phyloP scores from a whole-genome alignment of 352 stramenopile species.

The Aphanomyces astaci region DNA sequence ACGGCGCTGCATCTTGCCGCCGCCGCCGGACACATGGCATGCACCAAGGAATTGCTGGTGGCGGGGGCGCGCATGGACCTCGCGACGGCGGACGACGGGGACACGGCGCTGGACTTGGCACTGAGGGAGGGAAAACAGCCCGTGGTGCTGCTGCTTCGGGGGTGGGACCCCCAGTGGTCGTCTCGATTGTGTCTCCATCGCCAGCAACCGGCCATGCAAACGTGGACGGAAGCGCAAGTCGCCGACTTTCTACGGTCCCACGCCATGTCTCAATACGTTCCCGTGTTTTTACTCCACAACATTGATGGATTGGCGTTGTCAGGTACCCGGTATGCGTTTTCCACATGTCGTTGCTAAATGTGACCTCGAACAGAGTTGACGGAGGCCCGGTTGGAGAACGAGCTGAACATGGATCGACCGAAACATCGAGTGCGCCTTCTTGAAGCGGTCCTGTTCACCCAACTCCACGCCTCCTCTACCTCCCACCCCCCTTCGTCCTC shows the following conservation, averaged over 20 bases:
- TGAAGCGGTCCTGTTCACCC: slow-evolving; percentile 9
- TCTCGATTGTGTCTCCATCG: background rate
- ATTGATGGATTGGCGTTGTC: slow-evolving; percentile 5
- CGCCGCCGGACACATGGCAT: slow-evolving; percentile 1
- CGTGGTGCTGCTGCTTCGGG: slow-evolving; percentile 4
- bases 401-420: slow-evolving; percentile 3
- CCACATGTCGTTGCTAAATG: background rate
- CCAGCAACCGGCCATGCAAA: background rate
- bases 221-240: slow-evolving; percentile 14
- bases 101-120: slow-evolving; percentile 10
- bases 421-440: slow-evolving; percentile 12
- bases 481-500: too few species aligned
- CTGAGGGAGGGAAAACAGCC: slow-evolving; percentile 4
- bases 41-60: slow-evolving; percentile 16
- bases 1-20: slow-evolving; percentile 16
- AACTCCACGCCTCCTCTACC: too few species aligned
- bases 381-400: background rate
- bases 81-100: background rate
- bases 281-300: background rate
- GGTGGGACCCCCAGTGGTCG: slow-evolving; percentile 16
- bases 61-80: slow-evolving; percentile 16
- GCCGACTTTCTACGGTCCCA: slow-evolving; percentile 2
- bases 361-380: slow-evolving; percentile 8
- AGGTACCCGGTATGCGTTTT: background rate
- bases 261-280: slow-evolving; percentile 7